Percentiles rank a stretch among this genome's conserved stretches.
Conservation (phyloP, 2,329 filamentous ascomycete genomes). For the Trichoderma sp. region DNA sequence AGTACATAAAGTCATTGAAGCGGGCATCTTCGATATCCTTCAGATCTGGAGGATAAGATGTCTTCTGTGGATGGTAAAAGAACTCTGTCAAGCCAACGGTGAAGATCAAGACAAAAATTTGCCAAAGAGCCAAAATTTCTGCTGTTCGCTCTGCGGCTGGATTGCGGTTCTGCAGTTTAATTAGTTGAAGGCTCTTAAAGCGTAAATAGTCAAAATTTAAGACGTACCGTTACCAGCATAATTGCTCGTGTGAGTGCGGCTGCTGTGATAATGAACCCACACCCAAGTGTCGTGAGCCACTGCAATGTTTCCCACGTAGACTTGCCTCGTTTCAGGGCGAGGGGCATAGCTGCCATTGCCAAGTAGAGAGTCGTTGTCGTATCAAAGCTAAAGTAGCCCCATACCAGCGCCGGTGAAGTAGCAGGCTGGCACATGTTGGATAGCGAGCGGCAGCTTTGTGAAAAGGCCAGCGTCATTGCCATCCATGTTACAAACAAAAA, state of each 20-base stretch:
- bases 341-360: slow-evolving; percentile 1
- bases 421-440: slow-evolving; percentile 26
- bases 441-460: slow-evolving; percentile 26
- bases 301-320: not conserved
- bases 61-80: not conserved
- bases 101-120: slow-evolving; percentile 8
- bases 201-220: no score
- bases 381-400: slow-evolving; percentile 26
- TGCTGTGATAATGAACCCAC: slow-evolving; percentile 6
- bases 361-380: slow-evolving; percentile 19
- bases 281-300: slow-evolving; percentile 1
- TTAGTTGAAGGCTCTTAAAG: not conserved
- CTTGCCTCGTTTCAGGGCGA: not conserved
- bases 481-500: slow-evolving; percentile 18
- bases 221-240: slow-evolving; percentile 14
- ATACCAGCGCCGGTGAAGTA: slow-evolving; percentile 26
- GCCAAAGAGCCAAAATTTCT: slow-evolving; percentile 18
- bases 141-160: not conserved
- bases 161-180: not conserved
- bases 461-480: slow-evolving; percentile 13
- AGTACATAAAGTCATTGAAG: not conserved
- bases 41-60: not conserved
- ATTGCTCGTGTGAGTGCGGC: slow-evolving; percentile 16
- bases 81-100: not conserved
- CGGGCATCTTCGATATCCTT: not conserved